A percentile compares a stretch with the other conserved stretches of the same genome.
These are phyloP conservation scores for Candida mattraensis DNA, from an alignment of 805 yeast species.

Conservation along the genomic window DNA sequence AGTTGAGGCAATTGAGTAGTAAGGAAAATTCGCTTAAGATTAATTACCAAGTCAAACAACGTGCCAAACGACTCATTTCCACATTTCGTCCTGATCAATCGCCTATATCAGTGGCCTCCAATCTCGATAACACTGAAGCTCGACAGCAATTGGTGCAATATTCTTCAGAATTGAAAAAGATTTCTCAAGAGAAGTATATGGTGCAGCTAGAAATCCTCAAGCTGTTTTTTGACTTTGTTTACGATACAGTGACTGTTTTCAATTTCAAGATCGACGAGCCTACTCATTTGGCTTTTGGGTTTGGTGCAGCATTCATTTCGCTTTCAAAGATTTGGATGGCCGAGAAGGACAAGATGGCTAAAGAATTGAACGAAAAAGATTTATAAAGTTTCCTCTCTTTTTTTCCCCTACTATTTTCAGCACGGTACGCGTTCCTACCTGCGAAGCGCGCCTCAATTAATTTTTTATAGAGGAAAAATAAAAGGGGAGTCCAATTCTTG, in stretches of 20 bases:
- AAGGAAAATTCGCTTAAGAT: constrained; percentile 54
- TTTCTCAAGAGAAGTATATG: constrained; percentile 37
- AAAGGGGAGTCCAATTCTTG: no score
- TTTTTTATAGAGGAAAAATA: constrained; percentile 6
- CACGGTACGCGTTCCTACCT: no score
- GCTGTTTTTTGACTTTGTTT: constrained; percentile 45
- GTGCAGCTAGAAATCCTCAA: constrained; percentile 42
- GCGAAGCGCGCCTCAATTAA: background rate
- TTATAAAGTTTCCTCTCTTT: no score
- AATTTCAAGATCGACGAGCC: constrained; percentile 34
- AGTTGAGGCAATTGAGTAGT: constrained; percentile 41
- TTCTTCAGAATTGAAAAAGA: constrained; percentile 30
- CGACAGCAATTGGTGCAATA: constrained; percentile 10
- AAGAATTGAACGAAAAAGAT: constrained; percentile 10
- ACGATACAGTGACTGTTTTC: constrained; percentile 48
- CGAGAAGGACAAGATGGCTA: constrained; percentile 22
- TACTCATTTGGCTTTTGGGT: constrained; percentile 32
- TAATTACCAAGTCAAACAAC: constrained; percentile 59
- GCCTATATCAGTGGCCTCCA: constrained; percentile 18
- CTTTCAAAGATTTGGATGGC: constrained; percentile 32
- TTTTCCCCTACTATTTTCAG: no score
- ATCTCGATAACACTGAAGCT: constrained; percentile 11
- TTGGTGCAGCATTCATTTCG: constrained; percentile 34
- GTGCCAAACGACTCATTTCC: constrained; percentile 39
- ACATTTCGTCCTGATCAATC: constrained; percentile 19